These are phyloP conservation scores for Phylloporus rhodoxanthus DNA, from an alignment of 768 basidiomycete species.

Conservation along the genomic window DNA sequence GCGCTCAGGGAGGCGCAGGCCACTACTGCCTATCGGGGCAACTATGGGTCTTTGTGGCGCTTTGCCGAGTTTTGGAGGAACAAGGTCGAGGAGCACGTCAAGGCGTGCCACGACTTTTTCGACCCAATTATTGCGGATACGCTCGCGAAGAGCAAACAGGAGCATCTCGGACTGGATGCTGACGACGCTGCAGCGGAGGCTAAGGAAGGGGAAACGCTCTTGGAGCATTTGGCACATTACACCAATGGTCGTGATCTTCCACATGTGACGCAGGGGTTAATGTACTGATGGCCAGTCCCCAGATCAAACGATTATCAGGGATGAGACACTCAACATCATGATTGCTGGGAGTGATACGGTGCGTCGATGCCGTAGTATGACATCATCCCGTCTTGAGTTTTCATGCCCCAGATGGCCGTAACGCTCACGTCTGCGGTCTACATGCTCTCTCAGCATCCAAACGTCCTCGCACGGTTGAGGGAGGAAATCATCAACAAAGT, in stretches of 20 bases:
- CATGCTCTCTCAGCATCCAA: constrained; percentile 35
- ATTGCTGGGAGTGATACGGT: constrained; percentile 41
- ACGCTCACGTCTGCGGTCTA: constrained; percentile 20
- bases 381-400: background rate
- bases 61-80: constrained; percentile 41
- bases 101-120: constrained; percentile 41
- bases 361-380: constrained; percentile 1
- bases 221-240: constrained; percentile 50
- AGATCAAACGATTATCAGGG: constrained; percentile 23
- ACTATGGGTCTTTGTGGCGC: constrained; percentile 41
- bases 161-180: constrained; percentile 2
- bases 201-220: constrained; percentile 39
- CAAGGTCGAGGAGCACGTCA: constrained; percentile 32
- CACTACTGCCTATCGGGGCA: constrained; percentile 27
- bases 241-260: constrained; percentile 40
- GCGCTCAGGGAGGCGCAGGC: constrained; percentile 38
- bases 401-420: constrained; percentile 21
- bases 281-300: background rate
- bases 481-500: constrained; percentile 52
- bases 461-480: constrained; percentile 42
- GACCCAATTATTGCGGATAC: constrained; percentile 43
- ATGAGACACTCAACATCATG: constrained; percentile 27
- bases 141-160: constrained; percentile 27
- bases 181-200: constrained; percentile 20
- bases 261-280: background rate